Evolutionary conservation across 1,139 yeast species (phyloP).

Genomic region (Saccharomycopsis crataegensis): DNA sequence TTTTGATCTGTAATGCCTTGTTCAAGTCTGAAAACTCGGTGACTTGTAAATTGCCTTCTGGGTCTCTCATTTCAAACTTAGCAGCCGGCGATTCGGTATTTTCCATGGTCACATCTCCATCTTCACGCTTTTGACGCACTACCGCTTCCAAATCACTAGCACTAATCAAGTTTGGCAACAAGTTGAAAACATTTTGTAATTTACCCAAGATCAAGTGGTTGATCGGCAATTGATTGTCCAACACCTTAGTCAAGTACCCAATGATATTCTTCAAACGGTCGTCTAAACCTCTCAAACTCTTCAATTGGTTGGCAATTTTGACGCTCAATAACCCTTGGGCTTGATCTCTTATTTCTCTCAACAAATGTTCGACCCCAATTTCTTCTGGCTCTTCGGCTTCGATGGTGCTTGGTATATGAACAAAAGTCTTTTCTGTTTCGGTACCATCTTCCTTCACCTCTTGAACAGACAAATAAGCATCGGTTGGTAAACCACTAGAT

Average conservation of each 20-base stretch:
- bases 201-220: conserved; percentile 89
- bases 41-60: conserved; percentile 21
- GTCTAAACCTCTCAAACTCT: conserved; percentile 80
- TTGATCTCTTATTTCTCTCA: conserved; percentile 92
- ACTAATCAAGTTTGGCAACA: conserved; percentile 71
- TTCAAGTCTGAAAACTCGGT: conserved; percentile 40
- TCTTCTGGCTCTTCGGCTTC: conserved; percentile 99
- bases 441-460: conserved; percentile 97
- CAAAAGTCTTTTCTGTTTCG: conserved; percentile 84
- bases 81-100: conserved; percentile 23
- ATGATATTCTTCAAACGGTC: conserved; percentile 77
- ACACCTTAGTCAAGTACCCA: conserved; percentile 68
- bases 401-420: conserved; percentile 85
- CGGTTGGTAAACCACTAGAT: conserved; percentile 85
- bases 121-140: background rate
- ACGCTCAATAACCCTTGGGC: conserved; percentile 91
- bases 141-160: conserved; percentile 25
- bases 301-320: conserved; percentile 80
- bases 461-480: conserved; percentile 89
- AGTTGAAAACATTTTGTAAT: conserved; percentile 88
- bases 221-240: conserved; percentile 66
- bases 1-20: conserved; percentile 81
- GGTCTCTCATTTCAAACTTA: conserved; percentile 25
- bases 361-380: conserved; percentile 93
- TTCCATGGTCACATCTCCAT: conserved; percentile 3